phyloP scores from a whole-genome alignment of 1,139 yeast species.

The Sugiyamaella novakii region DNA sequence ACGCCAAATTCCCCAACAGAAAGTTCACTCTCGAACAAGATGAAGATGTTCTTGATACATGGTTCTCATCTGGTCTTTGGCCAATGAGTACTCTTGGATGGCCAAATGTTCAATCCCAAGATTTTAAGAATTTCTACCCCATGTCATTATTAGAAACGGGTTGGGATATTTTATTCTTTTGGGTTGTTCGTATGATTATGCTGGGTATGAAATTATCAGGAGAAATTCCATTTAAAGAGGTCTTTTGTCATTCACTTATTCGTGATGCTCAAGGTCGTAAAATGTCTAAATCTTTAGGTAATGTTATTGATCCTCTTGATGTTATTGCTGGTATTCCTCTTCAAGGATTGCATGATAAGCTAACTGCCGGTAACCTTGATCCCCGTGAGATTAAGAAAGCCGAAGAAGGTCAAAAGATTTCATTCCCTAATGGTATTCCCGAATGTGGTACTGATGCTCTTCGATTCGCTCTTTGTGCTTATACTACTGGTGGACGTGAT shows the following conservation, averaged over 20 bases:
- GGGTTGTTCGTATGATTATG: constrained; percentile 97
- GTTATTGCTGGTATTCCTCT: constrained; percentile 87
- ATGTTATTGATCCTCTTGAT: constrained; percentile 93
- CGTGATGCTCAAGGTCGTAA: constrained; percentile 99
- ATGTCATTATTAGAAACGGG: constrained; percentile 96
- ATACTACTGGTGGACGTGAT: constrained; percentile 98
- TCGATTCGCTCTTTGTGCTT: constrained; percentile 97
- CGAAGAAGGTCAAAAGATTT: constrained; percentile 78
- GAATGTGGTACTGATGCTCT: constrained; percentile 99
- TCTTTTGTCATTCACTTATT: constrained; percentile 96
- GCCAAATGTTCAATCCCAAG: constrained; percentile 71
- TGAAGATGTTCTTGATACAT: constrained; percentile 96
- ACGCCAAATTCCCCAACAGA: constrained; percentile 65
- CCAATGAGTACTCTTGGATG: constrained; percentile 96
- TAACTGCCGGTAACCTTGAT: constrained; percentile 80
- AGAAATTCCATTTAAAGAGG: constrained; percentile 89
- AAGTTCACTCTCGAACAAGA: constrained; percentile 85
- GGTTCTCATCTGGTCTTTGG: constrained; percentile 99
- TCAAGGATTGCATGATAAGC: constrained; percentile 76
- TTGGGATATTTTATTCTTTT: constrained; percentile 98
- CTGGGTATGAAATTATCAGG: constrained; percentile 90
- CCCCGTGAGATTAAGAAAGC: constrained; percentile 88
- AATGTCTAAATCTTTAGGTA: constrained; percentile 97
- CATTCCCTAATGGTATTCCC: constrained; percentile 97
- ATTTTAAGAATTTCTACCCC: constrained; percentile 79